Conservation (phyloP, 2,329 filamentous ascomycete species). For the Colletotrichum spaethianum region DNA sequence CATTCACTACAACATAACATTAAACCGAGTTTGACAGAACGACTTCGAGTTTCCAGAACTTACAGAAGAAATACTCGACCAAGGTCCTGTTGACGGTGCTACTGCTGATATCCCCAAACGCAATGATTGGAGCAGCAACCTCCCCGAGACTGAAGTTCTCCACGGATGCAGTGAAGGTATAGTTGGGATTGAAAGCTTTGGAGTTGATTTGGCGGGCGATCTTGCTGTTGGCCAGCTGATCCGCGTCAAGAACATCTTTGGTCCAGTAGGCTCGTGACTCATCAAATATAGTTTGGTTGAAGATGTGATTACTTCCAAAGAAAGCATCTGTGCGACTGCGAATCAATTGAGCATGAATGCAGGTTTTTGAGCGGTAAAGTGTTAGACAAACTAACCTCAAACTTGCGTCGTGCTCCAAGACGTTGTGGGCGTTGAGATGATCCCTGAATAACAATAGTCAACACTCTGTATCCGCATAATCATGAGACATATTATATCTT, state of each 20-base stretch:
- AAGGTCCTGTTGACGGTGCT: slow-evolving; percentile 56
- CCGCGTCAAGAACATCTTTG: slow-evolving; percentile 52
- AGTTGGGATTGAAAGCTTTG: slow-evolving; percentile 62
- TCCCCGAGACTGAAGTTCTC: slow-evolving; percentile 66
- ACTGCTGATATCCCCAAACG: slow-evolving; percentile 59
- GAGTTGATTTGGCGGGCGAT: slow-evolving; percentile 60
- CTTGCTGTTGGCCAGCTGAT: slow-evolving; percentile 62
- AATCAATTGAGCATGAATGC: not conserved
- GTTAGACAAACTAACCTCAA: slow-evolving; percentile 49
- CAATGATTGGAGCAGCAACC: slow-evolving; percentile 63
- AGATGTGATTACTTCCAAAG: slow-evolving; percentile 65
- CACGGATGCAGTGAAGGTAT: slow-evolving; percentile 58
- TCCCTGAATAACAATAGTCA: slow-evolving; percentile 45
- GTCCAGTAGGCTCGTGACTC: slow-evolving; percentile 62
- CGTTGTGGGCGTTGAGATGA: slow-evolving; percentile 60
- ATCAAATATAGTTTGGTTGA: slow-evolving; percentile 67
- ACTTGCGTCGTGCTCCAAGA: slow-evolving; percentile 65
- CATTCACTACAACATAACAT: slow-evolving; percentile 20
- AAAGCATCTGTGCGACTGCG: slow-evolving; percentile 61
- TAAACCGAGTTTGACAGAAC: not conserved
- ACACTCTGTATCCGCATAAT: no score
- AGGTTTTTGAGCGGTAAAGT: not conserved
- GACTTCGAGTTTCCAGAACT: slow-evolving; percentile 37
- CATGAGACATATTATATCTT: not conserved
- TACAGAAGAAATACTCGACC: slow-evolving; percentile 63